phyloP scores from a whole-genome alignment of 345 rosid species.

The Cardiospermum halicacabum region DNA sequence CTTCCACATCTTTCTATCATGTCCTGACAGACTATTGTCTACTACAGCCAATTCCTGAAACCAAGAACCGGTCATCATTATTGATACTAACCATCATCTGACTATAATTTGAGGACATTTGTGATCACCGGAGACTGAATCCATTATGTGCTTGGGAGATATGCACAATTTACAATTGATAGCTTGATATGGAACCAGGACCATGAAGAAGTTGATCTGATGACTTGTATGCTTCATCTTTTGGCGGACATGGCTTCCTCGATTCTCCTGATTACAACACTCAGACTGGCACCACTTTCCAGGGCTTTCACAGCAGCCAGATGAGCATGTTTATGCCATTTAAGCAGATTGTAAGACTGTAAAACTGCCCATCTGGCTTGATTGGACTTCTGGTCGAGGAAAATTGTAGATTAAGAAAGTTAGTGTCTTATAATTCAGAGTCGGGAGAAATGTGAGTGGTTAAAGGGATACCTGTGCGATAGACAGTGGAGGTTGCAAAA shows the following conservation, averaged over 20 bases:
- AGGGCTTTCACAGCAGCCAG: slow-evolving; percentile 75
- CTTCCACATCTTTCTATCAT: no score
- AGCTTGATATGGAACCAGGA: not conserved
- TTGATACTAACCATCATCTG: no score
- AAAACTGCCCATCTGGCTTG: slow-evolving; percentile 92
- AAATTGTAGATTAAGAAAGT: not conserved
- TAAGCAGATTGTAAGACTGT: slow-evolving; percentile 86
- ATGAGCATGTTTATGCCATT: slow-evolving; percentile 81
- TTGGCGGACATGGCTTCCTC: slow-evolving; percentile 69
- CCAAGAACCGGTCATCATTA: no score
- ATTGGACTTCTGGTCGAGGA: slow-evolving; percentile 76
- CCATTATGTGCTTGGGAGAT: not conserved
- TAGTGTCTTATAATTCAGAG: not conserved
- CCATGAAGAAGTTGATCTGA: not conserved
- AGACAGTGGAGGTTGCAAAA: slow-evolving; percentile 78
- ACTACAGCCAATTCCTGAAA: no score
- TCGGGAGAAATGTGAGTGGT: slow-evolving; percentile 1
- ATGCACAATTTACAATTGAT: not conserved
- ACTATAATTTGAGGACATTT: no score
- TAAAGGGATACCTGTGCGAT: slow-evolving; percentile 51
- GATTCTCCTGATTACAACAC: slow-evolving; percentile 65
- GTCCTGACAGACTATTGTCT: no score
- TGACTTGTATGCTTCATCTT: slow-evolving; percentile 18
- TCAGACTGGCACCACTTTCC: slow-evolving; percentile 71
- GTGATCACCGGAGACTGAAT: not conserved